Conservation (phyloP, 495 filamentous ascomycete species). For the Podospora appendiculata region DNA sequence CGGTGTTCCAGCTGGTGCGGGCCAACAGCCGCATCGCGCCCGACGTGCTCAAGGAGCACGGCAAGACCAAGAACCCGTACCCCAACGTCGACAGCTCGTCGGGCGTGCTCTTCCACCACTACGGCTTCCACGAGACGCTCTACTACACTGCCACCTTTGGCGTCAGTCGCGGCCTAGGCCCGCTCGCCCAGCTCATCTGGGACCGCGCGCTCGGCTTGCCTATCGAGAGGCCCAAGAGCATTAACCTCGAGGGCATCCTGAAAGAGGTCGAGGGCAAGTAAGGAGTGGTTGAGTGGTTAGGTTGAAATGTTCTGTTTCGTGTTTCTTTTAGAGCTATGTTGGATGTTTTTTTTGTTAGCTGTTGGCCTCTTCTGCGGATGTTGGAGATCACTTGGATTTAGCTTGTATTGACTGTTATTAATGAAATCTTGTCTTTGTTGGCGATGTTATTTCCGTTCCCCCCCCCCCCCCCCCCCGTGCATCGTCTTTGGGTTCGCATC, state of each 20-base stretch:
- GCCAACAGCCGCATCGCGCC: slow-evolving; percentile 73
- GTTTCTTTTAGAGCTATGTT: too few relatives aligned
- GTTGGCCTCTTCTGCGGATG: too few relatives aligned
- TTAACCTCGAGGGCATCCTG: slow-evolving; percentile 77
- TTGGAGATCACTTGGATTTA: too few relatives aligned
- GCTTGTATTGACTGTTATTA: too few relatives aligned
- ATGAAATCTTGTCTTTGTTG: too few relatives aligned
- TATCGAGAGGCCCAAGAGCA: slow-evolving; percentile 98
- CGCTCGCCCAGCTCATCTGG: slow-evolving; percentile 92
- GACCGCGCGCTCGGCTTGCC: slow-evolving; percentile 88
- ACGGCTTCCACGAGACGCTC: slow-evolving; percentile 89
- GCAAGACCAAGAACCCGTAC: slow-evolving; percentile 98
- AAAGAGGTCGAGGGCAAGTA: slow-evolving; percentile 40
- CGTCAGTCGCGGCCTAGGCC: slow-evolving; percentile 84
- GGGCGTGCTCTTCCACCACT: slow-evolving; percentile 94
- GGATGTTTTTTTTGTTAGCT: too few relatives aligned
- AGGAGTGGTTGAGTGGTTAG: background rate
- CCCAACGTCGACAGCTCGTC: slow-evolving; percentile 92
- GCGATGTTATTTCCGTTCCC: too few relatives aligned
- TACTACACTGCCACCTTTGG: slow-evolving; percentile 98
- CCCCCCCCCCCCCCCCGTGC: too few relatives aligned
- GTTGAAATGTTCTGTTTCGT: background rate
- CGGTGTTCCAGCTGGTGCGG: slow-evolving; percentile 89
- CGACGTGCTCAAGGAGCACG: slow-evolving; percentile 80
- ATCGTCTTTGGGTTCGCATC: too few relatives aligned